A percentile compares a stretch with the other conserved stretches of the same genome.
Evolutionary conservation across 1,284 basidiomycete genomes (phyloP).

Genomic region (Ustilago cynodontis): DNA sequence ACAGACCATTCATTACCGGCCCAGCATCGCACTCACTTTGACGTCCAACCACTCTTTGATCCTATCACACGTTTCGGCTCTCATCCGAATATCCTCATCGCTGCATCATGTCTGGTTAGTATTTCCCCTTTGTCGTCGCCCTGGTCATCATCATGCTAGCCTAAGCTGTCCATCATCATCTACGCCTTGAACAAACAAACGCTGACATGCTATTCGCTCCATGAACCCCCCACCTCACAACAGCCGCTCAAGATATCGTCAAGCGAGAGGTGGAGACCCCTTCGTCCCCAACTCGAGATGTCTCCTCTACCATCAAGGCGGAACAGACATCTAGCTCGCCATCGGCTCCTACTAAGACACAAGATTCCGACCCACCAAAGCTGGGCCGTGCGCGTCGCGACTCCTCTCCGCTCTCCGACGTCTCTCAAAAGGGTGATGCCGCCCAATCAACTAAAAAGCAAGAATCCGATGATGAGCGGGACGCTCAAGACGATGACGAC

Average conservation of each 20-base stretch:
- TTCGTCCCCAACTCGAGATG: conserved; percentile 16
- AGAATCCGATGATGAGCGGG: conserved; percentile 10
- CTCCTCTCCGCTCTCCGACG: conserved; percentile 47
- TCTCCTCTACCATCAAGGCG: conserved; percentile 8
- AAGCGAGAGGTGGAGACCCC: conserved; percentile 19
- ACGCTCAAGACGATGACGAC: not conserved
- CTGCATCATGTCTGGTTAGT: conserved; percentile 43
- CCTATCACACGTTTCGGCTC: not conserved
- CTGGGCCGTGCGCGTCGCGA: conserved; percentile 34
- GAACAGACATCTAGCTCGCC: conserved; percentile 7
- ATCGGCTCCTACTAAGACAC: conserved; percentile 13
- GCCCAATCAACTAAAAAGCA: conserved; percentile 10
- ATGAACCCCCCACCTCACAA: not conserved
- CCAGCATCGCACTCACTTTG: not conserved
- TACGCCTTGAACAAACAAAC: too few species aligned
- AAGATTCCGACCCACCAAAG: conserved; percentile 19
- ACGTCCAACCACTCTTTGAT: not conserved
- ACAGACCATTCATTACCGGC: not conserved
- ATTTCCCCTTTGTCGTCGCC: not conserved
- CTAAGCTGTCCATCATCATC: too few species aligned
- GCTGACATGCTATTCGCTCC: conserved; percentile 1
- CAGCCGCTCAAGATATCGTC: conserved; percentile 23
- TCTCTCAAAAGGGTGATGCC: conserved; percentile 23
- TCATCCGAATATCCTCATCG: not conserved
- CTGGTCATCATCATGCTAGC: not conserved